Percentiles rank a stretch among this genome's conserved stretches.
These are phyloP conservation scores for Phytophthora tentaculata DNA, from an alignment of 352 stramenopile species.

Conservation along the genomic window DNA sequence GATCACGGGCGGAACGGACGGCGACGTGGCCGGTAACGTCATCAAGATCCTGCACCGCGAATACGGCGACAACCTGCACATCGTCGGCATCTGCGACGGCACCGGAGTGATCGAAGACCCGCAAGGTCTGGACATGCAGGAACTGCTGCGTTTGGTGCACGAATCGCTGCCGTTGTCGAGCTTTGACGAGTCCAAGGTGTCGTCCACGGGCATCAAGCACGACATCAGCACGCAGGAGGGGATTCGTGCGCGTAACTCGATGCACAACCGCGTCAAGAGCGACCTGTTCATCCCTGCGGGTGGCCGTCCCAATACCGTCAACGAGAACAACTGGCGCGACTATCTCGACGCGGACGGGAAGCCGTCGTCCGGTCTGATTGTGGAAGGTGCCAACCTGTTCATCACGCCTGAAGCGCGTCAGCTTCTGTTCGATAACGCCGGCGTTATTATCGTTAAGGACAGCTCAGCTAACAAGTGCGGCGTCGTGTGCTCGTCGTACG, in stretches of 20 bases:
- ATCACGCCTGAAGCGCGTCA: slow-evolving; percentile 88
- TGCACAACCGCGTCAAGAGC: slow-evolving; percentile 96
- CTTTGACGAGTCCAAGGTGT: slow-evolving; percentile 59
- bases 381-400: slow-evolving; percentile 89
- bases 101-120: slow-evolving; percentile 96
- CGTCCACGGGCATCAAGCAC: slow-evolving; percentile 75
- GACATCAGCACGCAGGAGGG: slow-evolving; percentile 79
- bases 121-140: slow-evolving; percentile 92
- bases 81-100: slow-evolving; percentile 93
- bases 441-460: slow-evolving; percentile 98
- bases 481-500: slow-evolving; percentile 86
- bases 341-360: slow-evolving; percentile 75
- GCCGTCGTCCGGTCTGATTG: slow-evolving; percentile 81
- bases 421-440: slow-evolving; percentile 94
- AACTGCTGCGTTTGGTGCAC: slow-evolving; percentile 95
- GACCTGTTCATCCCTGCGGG: slow-evolving; percentile 87
- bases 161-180: slow-evolving; percentile 90
- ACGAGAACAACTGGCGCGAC: slow-evolving; percentile 86
- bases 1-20: slow-evolving; percentile 96
- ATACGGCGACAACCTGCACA: slow-evolving; percentile 92
- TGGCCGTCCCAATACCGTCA: slow-evolving; percentile 86
- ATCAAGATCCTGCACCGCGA: slow-evolving; percentile 98
- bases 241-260: slow-evolving; percentile 95
- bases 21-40: slow-evolving; percentile 97
- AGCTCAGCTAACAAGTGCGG: slow-evolving; percentile 93